Evolutionary conservation across 495 filamentous ascomycete genomes (phyloP).

Genomic region (Chaetomium tenue): DNA sequence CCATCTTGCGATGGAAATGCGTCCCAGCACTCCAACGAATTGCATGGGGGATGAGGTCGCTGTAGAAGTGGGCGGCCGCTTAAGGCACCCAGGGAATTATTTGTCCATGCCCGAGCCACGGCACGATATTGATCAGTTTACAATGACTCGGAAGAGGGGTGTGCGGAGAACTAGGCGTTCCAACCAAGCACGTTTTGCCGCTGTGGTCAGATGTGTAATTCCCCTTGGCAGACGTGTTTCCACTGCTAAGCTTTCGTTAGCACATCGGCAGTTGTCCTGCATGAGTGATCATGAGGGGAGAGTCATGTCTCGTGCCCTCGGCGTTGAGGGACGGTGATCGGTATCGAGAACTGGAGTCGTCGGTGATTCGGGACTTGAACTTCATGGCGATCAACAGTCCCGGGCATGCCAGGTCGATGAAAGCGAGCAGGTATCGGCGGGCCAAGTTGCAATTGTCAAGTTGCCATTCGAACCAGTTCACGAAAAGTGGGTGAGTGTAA

Average conservation of each 20-base stretch:
- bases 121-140: not conserved
- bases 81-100: not conserved
- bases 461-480: too few species aligned
- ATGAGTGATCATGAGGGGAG: not conserved
- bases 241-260: slow-evolving; percentile 5
- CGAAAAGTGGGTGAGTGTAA: too few species aligned
- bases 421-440: not conserved
- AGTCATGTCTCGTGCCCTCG: not conserved
- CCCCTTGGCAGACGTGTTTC: slow-evolving; percentile 10
- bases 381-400: not conserved
- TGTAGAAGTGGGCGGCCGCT: not conserved
- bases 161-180: not conserved
- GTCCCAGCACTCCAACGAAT: not conserved
- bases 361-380: not conserved
- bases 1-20: not conserved
- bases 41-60: not conserved
- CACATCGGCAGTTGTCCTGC: not conserved
- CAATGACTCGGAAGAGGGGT: not conserved
- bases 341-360: not conserved
- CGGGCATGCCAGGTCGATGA: not conserved
- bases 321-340: not conserved
- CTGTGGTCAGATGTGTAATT: not conserved
- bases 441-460: too few species aligned
- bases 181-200: not conserved
- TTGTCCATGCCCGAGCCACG: not conserved